Base-by-base conservation (phyloP, 1,139 yeast genomes). In the Sugiyamaella novakii region DNA sequence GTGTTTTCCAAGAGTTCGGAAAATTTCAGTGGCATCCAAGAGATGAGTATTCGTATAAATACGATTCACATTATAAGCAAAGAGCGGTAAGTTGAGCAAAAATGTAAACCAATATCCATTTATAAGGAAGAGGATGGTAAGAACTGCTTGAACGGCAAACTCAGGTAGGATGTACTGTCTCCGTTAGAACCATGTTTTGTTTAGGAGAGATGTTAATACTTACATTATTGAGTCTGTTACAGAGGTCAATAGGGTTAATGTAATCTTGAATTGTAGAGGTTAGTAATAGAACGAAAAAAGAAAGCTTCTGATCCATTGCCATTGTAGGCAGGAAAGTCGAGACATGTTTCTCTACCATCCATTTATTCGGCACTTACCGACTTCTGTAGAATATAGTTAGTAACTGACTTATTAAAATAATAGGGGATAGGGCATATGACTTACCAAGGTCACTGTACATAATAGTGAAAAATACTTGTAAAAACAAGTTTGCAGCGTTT, bases 21-120 rank as follows among this genome's bases (percentile, higher is more conserved):
- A 92, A 64, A 92, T 94, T 73, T 92, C 98, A 43, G 99, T 92
- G 52, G 98, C 98, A 71, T 92, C 99, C 69, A 94, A 80, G 57
- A 88, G 74, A 68, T 92, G 92, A 68, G 84, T 85, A 54, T 67
- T 68, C 54, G 61, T 60, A 49, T 61, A 59, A 35, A 63, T 46
- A 31, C 57, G 55, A 53, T 57, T 54, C 37, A 53, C 57, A 43
- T 60, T 61, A 49, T 51, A 89, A 36, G 92, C 95, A 53, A 88
- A 72, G 57, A 94, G 75, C 43, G 98, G 98, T 59, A 86, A 73
- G 70, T 91, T 91, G 66, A 92, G 71, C 64, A 91, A 72, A 70
- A 92, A 87, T 30, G 91, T 81, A 69, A 87, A 81, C 98, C 98
- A 92, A 73, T 85, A 88, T 24, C 98, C 98, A 58, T 88, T 88